Conservation (phyloP, 139 green algal genomes). For the Coelastrella sp. region DNA sequence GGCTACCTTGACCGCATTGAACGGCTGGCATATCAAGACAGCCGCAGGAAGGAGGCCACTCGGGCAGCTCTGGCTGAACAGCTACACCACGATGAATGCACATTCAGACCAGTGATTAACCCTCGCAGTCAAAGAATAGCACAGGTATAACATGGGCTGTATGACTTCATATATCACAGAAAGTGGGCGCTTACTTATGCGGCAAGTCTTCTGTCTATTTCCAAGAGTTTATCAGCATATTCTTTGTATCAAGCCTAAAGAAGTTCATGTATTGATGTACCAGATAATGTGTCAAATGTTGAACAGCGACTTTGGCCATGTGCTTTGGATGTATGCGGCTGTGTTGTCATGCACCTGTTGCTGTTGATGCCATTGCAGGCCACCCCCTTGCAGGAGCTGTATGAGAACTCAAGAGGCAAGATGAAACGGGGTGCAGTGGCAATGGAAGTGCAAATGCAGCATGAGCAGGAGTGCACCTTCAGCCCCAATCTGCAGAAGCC, state of each 20-base stretch:
- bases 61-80: conserved; percentile 59
- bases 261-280: too few relatives aligned
- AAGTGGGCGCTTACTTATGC: too few relatives aligned
- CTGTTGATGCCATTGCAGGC: conserved; percentile 14
- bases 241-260: too few relatives aligned
- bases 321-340: too few relatives aligned
- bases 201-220: too few relatives aligned
- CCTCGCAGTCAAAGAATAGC: conserved; percentile 24
- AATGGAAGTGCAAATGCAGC: conserved; percentile 6
- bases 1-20: conserved; percentile 52
- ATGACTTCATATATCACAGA: too few relatives aligned
- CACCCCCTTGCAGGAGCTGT: conserved; percentile 38
- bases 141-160: too few relatives aligned
- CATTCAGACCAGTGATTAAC: conserved; percentile 46
- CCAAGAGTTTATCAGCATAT: too few relatives aligned
- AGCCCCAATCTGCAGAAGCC: conserved; percentile 33
- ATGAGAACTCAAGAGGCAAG: conserved; percentile 34
- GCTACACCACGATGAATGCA: conserved; percentile 47
- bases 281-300: too few relatives aligned
- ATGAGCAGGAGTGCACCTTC: conserved; percentile 35
- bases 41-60: conserved; percentile 47
- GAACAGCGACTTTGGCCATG: too few relatives aligned
- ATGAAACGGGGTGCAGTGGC: neutral
- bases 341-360: neutral
- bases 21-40: conserved; percentile 63